Base-by-base conservation (phyloP, 2,329 filamentous ascomycete species). In the Botrytis squamosa region DNA sequence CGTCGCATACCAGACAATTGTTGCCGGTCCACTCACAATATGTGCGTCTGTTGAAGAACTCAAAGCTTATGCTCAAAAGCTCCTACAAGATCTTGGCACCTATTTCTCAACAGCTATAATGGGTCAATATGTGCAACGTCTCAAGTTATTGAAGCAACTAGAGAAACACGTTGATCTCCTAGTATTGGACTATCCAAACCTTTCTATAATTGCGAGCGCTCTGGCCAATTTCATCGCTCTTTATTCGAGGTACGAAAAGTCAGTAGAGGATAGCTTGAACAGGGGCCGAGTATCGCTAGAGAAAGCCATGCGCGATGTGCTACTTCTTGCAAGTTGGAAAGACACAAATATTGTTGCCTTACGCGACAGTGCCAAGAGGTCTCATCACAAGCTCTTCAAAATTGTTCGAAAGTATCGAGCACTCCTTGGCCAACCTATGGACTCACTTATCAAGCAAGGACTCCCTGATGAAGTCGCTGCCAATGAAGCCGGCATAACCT, bases 301-400 rank as follows among this genome's bases (percentile, higher is more conserved):
- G 81, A 97, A 94, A 83, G 90, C 94, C 73, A 93, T 98, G 87
- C 95, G 92, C 81, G 93, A 98, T 78, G 91, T 98, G n/a, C 88
- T 99, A 25, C 89, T 97, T 70, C 85, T 99, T 78, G 94, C 95
- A 12, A 98, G 94, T 82, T 99, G 97, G 97, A 98, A 97, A 82
- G 96, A 99, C 78, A 97, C 93, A 36, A 99, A 98, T 79, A 97
- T 99, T 75, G 91, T 92, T 66, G 93, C 94, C 1, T 85, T 99
- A 25, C 89, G 91, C 77, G 94, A 98, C 80, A 98, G 95, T 82
- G 94, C 96, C 1, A 91, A 92, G 78, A 92, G 91, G 75, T 98
- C 95, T 33, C 96, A 99, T 80, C 90, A 92, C 79, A 98, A 97
- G 82, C 88, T 99, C 2, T 97, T 97, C 84, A 93, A 93, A 78